These are phyloP conservation scores for Phaeosphaeria sp. DNA, from an alignment of 2,329 filamentous ascomycete species.

Conservation along the genomic window DNA sequence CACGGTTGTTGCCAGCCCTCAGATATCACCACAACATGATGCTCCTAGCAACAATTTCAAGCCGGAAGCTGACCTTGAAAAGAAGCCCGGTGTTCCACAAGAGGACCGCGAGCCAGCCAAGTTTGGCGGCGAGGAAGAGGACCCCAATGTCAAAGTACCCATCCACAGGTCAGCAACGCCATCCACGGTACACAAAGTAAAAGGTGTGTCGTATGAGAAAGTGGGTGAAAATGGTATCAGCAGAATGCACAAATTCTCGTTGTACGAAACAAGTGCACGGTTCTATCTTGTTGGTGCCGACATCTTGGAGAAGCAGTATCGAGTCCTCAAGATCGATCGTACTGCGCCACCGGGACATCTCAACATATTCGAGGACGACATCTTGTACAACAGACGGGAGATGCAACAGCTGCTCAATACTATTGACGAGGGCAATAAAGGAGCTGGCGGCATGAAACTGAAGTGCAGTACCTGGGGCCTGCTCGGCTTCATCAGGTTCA, in stretches of 20 bases:
- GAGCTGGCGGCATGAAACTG: constrained; percentile 85
- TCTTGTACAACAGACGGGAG: constrained; percentile 88
- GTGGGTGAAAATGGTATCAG: constrained; percentile 53
- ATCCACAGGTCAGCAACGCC: constrained; percentile 51
- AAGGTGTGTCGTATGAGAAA: constrained; percentile 49
- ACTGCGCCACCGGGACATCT: constrained; percentile 81
- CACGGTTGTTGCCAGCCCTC: constrained; percentile 32
- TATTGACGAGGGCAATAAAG: constrained; percentile 93
- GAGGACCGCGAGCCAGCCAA: constrained; percentile 40
- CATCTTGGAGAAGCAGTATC: constrained; percentile 84
- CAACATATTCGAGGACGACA: constrained; percentile 90
- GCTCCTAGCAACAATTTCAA: constrained; percentile 35
- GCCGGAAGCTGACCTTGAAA: constrained; percentile 41
- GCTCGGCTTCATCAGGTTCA: constrained; percentile 94
- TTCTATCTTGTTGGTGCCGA: constrained; percentile 97
- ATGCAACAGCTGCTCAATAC: constrained; percentile 93
- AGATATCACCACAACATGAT: constrained; percentile 32
- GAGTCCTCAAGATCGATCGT: constrained; percentile 93
- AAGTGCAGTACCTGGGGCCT: constrained; percentile 93
- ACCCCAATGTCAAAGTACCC: constrained; percentile 46
- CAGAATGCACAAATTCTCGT: constrained; percentile 92
- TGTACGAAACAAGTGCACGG: constrained; percentile 92
- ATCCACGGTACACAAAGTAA: constrained; percentile 46
- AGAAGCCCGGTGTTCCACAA: constrained; percentile 35
- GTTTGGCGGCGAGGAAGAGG: constrained; percentile 52